Evolutionary conservation across 1,284 basidiomycete genomes (phyloP), one percentile per base, ranked within the genome.

Genomic region (Naganishia sp.): DNA sequence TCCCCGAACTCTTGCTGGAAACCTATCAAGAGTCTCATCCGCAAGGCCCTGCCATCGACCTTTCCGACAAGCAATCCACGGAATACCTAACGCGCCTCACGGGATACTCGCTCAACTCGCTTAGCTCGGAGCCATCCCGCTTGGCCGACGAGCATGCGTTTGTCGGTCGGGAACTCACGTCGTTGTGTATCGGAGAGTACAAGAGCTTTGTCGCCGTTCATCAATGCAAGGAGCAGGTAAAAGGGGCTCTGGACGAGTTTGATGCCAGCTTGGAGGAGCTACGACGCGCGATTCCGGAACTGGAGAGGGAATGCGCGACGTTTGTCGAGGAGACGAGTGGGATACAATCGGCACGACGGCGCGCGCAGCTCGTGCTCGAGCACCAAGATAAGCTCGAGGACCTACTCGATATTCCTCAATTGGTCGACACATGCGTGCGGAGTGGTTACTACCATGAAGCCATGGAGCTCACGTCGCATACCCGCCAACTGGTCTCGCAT

Each of bases 391-490:
- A 92, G 77, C 86, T 97, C 64, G 85, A 90, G 70, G 93, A 96
- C 75, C 81, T 96, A 39, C 86, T 97, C 68, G 92, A 95, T 72
- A 86, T 95, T 56, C 93, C 94, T 6, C 82, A 89, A 56, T 84
- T 97, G 31, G 90, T 95, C 72, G 90, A 94, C 74, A 92, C 92
- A 0, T 96, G 92, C 73, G 89, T 95, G 15, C 85, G 92, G 28
- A 93, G 92, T 73, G 91, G 91, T 7, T 89, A 91, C 78, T 95
- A 94, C 79, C 84, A 87, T 59, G 94, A 97, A 76, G 93, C 92
- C 0, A 85, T 97, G 67, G 88, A 92, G 56, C 84, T 95, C 11
- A 83, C 88, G 1, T 81, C 85, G 7, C 90, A 93, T 74, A 78
- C 82, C 23, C 45, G 50, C 6, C 71, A 76, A 0, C 78, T 88